A percentile compares a stretch with the other conserved stretches of the same genome.
These are phyloP conservation scores for Cryptococcus wingfieldii DNA, from an alignment of 1,284 basidiomycete species.

Conservation along the genomic window DNA sequence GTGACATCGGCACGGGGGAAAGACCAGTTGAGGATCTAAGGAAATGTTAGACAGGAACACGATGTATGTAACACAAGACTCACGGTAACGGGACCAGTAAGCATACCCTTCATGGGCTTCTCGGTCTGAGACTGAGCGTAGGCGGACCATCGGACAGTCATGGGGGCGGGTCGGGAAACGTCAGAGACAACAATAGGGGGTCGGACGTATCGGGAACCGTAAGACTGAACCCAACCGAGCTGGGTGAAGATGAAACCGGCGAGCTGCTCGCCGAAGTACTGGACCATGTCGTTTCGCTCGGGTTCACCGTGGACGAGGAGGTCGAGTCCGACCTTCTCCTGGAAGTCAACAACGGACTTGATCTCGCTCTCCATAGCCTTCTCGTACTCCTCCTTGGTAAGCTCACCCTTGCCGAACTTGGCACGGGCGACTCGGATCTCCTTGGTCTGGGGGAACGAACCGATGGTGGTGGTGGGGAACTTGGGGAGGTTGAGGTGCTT, in stretches of 20 bases:
- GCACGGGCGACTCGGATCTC: conserved; percentile 96
- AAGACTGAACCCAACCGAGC: conserved; percentile 99
- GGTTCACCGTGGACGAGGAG: conserved; percentile 98
- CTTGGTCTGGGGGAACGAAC: conserved; percentile 99
- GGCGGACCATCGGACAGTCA: conserved; percentile 95
- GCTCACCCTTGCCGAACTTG: conserved; percentile 88
- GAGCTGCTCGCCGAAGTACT: conserved; percentile 98
- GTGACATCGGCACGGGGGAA: conserved; percentile 99
- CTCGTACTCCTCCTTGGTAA: conserved; percentile 86
- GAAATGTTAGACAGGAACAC: neutral
- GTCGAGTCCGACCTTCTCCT: conserved; percentile 94
- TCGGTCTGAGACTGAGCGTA: conserved; percentile 94
- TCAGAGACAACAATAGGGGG: conserved; percentile 99
- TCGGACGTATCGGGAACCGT: conserved; percentile 81
- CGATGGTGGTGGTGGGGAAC: conserved; percentile 99
- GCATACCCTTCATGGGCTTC: conserved; percentile 99
- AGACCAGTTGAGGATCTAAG: conserved; percentile 93
- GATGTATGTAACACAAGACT: neutral
- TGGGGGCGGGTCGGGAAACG: conserved; percentile 85
- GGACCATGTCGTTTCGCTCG: conserved; percentile 99
- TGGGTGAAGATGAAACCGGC: conserved; percentile 81
- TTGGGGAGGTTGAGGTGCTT: conserved; percentile 86
- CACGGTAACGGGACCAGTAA: conserved; percentile 83
- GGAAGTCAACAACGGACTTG: conserved; percentile 87
- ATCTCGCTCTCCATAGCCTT: conserved; percentile 99